These are phyloP conservation scores for Rhizoclosmatium globosum DNA, from an alignment of 192 early-diverging fungal species.

Conservation along the genomic window DNA sequence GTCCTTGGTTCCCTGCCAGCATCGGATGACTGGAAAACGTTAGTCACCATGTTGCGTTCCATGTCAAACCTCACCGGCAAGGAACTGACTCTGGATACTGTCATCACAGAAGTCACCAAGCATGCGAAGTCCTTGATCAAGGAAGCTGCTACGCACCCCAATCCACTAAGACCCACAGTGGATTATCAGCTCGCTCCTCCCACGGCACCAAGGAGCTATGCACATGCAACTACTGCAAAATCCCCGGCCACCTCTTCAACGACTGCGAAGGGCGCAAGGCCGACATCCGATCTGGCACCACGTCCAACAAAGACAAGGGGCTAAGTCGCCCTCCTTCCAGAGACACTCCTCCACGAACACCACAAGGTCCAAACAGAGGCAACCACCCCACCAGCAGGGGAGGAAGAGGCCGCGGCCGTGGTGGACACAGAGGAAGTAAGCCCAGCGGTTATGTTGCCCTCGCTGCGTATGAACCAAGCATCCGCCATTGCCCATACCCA, in stretches of 20 bases:
- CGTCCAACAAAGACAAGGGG: too few relatives aligned
- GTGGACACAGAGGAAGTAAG: too few relatives aligned
- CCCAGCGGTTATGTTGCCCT: too few relatives aligned
- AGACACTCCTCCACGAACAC: too few relatives aligned
- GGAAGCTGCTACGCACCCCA: neutral
- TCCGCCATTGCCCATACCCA: too few relatives aligned
- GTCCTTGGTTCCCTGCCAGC: neutral
- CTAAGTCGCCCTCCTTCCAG: too few relatives aligned
- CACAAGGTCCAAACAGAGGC: too few relatives aligned
- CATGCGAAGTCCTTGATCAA: neutral
- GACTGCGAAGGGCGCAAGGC: neutral
- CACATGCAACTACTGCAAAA: neutral
- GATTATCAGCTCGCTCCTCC: neutral
- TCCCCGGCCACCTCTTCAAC: neutral
- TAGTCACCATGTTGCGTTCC: neutral
- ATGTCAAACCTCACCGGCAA: neutral
- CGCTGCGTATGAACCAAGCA: too few relatives aligned
- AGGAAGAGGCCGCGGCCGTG: too few relatives aligned
- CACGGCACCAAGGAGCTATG: too few relatives aligned
- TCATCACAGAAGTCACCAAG: neutral
- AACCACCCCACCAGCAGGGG: too few relatives aligned
- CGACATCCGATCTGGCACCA: too few relatives aligned
- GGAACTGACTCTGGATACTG: neutral
- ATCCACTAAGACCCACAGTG: neutral
- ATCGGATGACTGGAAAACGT: neutral